Base-by-base conservation (phyloP, 73 alveolate species). In the Paraurostyla sp. region DNA sequence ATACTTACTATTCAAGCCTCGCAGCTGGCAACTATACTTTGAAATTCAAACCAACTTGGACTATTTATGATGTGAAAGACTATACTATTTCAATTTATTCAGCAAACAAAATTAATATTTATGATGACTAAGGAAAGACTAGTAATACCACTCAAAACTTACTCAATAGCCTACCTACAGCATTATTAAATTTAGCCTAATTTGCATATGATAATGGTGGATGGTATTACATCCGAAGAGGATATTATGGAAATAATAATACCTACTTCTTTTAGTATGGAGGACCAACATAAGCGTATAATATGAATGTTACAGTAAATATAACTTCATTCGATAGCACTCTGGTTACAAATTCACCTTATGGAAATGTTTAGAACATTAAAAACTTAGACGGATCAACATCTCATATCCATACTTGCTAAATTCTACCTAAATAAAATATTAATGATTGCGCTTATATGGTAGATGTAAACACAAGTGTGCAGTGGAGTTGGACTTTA, bases 1-100 rank as follows among this genome's bases (percentile, higher is more conserved):
- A 20, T 29, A 13, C 13, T 3, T 52, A 78, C 33, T 54, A 78
- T 9, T 20, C 76, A 43, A 54, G 89, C 80, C 40, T 78, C 27
- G 89, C 89, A 7, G 89, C 89, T 25, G 89, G 89, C 3, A 78
- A 9, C n/a, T 78, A 78, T 41, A 49, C 76, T 13, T 0, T 78
- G 4, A 50, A 52, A 54, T 36, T 54, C 48, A 50, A 35, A 32
- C 63, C 63, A 6, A 29, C 62, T 3, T 78, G 89, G 89, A 51
- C 59, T 20, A 15, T 58, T 4, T 51, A 51, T 29, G 89, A 78
- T 51, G 89, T 51, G 48, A 78, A 54, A 36, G 89, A 78, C 59
- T 78, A 51, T 20, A 54, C 78, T 3, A 60, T 78, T 18, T 6
- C 38, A 35, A 60, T 78, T 38, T 78, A 78, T 41, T 6, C 59